Evolutionary conservation across 1,284 basidiomycete species (phyloP), one percentile per base, ranked within the genome.

Genomic region (Puccinia coronata): DNA sequence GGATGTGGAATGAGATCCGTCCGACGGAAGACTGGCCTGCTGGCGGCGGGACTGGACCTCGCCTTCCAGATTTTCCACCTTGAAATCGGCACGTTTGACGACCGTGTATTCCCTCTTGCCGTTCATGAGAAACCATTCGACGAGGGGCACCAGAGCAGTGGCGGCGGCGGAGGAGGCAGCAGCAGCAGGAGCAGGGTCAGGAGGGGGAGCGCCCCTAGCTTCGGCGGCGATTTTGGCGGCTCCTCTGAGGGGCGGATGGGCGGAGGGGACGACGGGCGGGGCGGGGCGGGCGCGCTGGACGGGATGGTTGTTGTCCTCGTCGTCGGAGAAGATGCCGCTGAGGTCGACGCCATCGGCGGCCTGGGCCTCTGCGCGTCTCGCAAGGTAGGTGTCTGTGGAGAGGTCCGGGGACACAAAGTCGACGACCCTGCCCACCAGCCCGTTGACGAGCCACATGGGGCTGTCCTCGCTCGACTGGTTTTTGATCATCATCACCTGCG

Each of bases 401-500:
- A 67, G 85, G 1, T 84, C 82, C 3, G 86, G 85, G 49, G 87
- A 86, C 31, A 81, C 85, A 85, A 96, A 96, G 0, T 88, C 89
- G 25, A 91, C 85, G 28, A 95, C 89, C 83, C 88, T 89, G 25
- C 94, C 94, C 83, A 94, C 90, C 16, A 91, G 92, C 0, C 94
- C 94, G 86, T 96, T 96, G 61, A 95, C 93, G 8, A 95, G 89
- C 74, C 89, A 89, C 6, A 23, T 31, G 23, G 78, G 78, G 9
- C 78, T 67, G 34, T 80, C 78, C 28, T 80, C 78, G 59, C 91
- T 90, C 84, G 92, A 92, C 11, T 89, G 86, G 85, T 89, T 94
- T 90, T 92, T 94, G 89, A 95, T 90, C 39, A 96, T 88, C 89
- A 90, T 90, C 67, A 90, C 89, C 83, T 88, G 87, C 0, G 92